phyloP scores from a whole-genome alignment of 2,329 filamentous ascomycete species.

The Beauveria varroae region DNA sequence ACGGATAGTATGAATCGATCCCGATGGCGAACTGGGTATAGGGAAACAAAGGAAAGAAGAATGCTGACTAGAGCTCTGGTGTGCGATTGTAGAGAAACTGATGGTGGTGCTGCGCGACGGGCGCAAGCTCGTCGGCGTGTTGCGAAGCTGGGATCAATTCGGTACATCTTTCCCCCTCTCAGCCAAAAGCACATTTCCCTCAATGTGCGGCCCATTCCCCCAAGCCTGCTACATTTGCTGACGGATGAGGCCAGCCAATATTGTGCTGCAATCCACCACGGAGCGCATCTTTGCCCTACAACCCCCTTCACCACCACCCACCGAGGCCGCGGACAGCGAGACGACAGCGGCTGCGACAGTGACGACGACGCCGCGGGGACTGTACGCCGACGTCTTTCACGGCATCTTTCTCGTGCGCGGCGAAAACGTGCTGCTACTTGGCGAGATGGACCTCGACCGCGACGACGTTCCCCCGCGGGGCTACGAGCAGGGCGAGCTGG shows the following conservation, averaged over 20 bases:
- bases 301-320: slow-evolving; percentile 32
- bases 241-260: slow-evolving; percentile 59
- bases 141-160: slow-evolving; percentile 97
- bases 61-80: slow-evolving; percentile 19
- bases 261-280: slow-evolving; percentile 86
- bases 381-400: slow-evolving; percentile 79
- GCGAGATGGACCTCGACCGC: slow-evolving; percentile 93
- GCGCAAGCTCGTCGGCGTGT: slow-evolving; percentile 83
- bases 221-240: neutral
- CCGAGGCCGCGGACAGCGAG: slow-evolving; percentile 16
- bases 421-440: slow-evolving; percentile 92
- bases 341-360: slow-evolving; percentile 14
- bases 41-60: neutral
- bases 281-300: slow-evolving; percentile 72
- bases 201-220: too few species aligned
- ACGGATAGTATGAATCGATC: slow-evolving; percentile 74
- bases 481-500: slow-evolving; percentile 57
- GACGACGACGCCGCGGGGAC: slow-evolving; percentile 22
- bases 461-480: slow-evolving; percentile 81
- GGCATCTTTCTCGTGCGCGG: slow-evolving; percentile 89
- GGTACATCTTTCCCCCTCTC: slow-evolving; percentile 47
- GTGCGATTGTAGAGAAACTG: slow-evolving; percentile 68
- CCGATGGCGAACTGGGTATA: neutral
- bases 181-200: neutral
- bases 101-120: slow-evolving; percentile 88